Conservation (phyloP, 345 rosid genomes). For the Linum lewisii region DNA sequence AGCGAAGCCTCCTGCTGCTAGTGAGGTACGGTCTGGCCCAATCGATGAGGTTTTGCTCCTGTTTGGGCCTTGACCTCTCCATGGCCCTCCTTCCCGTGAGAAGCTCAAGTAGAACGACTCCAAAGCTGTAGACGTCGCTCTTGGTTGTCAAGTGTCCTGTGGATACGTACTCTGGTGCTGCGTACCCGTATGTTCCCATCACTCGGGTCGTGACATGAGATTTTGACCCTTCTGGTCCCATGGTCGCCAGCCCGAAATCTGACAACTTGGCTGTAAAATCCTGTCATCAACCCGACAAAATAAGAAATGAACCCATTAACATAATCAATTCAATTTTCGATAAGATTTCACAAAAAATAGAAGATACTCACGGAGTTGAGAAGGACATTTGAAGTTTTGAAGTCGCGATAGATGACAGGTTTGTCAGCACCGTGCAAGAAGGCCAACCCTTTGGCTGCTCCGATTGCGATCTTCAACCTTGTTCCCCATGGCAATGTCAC, state of each 20-base stretch:
- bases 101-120: conserved; percentile 77
- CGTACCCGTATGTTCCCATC: conserved; percentile 95
- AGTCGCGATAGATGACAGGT: conserved; percentile 85
- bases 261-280: conserved; percentile 82
- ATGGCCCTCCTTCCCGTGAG: conserved; percentile 79
- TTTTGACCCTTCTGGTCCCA: conserved; percentile 94
- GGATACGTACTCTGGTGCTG: conserved; percentile 90
- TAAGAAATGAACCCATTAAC: not conserved
- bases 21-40: conserved; percentile 73
- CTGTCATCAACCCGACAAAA: conserved; percentile 23
- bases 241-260: conserved; percentile 84
- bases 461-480: conserved; percentile 67
- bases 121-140: conserved; percentile 84
- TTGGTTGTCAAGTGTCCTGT: conserved; percentile 89
- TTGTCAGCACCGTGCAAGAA: conserved; percentile 79
- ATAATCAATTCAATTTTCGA: not conserved
- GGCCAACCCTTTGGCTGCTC: conserved; percentile 88
- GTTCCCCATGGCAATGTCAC: conserved; percentile 76
- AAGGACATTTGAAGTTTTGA: conserved; percentile 84
- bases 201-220: conserved; percentile 90
- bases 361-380: conserved; percentile 62
- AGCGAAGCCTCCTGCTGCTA: conserved; percentile 61
- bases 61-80: conserved; percentile 58
- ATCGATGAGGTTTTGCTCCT: conserved; percentile 67
- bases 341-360: not conserved